Conservation (phyloP, 495 filamentous ascomycete genomes). For the Xylaria flabelliformis region DNA sequence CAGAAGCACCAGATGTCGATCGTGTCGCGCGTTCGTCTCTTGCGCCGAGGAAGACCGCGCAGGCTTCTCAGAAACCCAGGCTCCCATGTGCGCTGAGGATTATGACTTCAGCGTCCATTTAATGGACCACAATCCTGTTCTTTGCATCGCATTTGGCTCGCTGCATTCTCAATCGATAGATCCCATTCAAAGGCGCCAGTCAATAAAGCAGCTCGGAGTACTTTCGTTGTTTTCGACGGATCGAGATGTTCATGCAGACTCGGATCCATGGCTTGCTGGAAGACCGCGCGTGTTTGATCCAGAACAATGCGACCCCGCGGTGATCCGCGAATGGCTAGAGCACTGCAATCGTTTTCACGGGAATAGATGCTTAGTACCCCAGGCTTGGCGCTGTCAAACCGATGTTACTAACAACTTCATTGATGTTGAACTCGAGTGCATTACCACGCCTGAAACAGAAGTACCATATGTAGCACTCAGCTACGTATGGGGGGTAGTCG, state of each 20-base stretch:
- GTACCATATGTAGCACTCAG: conserved; percentile 4
- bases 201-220: not conserved
- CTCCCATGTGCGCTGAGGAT: not conserved
- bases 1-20: not conserved
- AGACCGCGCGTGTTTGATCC: not conserved
- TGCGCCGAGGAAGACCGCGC: not conserved
- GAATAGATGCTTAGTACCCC: conserved; percentile 1
- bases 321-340: not conserved
- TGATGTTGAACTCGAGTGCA: not conserved
- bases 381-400: not conserved
- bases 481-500: not conserved
- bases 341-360: not conserved
- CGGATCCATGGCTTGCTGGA: not conserved
- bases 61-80: not conserved
- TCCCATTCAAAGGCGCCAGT: not conserved
- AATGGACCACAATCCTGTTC: conserved; percentile 1
- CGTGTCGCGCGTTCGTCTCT: not conserved
- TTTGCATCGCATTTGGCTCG: not conserved
- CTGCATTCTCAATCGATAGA: not conserved
- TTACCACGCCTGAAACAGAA: not conserved
- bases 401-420: not conserved
- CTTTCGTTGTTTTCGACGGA: not conserved
- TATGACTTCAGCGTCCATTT: conserved; percentile 6
- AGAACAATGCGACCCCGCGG: not conserved
- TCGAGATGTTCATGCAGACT: not conserved